Percentiles rank a stretch among this genome's conserved stretches.
phyloP scores from a whole-genome alignment of 177 flowering plant species.

The Tripterygium wilfordii region DNA sequence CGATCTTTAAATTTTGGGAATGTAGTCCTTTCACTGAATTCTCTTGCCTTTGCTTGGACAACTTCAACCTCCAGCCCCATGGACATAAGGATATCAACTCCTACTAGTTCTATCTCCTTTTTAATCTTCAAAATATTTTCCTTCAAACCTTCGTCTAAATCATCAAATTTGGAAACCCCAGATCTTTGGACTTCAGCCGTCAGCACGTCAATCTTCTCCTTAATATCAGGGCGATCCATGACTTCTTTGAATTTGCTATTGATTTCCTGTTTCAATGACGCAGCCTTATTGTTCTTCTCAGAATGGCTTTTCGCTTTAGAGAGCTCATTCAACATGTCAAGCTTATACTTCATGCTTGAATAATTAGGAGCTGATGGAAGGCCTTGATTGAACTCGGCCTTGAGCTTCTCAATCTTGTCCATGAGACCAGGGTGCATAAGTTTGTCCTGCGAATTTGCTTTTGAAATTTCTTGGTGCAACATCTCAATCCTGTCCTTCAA shows the following conservation, averaged over 20 bases:
- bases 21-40: slow-evolving; percentile 13
- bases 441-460: slow-evolving; percentile 37
- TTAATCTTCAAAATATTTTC: slow-evolving; percentile 39
- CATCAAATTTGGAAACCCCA: slow-evolving; percentile 30
- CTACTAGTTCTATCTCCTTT: slow-evolving; percentile 48
- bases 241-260: slow-evolving; percentile 45
- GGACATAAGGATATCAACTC: slow-evolving; percentile 36
- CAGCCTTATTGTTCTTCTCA: slow-evolving; percentile 29
- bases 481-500: slow-evolving; percentile 39
- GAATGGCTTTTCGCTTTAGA: slow-evolving; percentile 38
- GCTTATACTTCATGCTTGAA: slow-evolving; percentile 48
- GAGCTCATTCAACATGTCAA: slow-evolving; percentile 62
- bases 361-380: slow-evolving; percentile 62
- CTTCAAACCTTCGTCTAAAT: slow-evolving; percentile 39
- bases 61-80: slow-evolving; percentile 38
- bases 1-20: slow-evolving; percentile 22
- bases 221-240: slow-evolving; percentile 36
- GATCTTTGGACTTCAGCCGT: slow-evolving; percentile 38
- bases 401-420: slow-evolving; percentile 48
- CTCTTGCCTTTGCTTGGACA: slow-evolving; percentile 22
- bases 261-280: slow-evolving; percentile 38
- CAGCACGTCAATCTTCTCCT: slow-evolving; percentile 44
- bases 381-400: slow-evolving; percentile 41
- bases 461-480: slow-evolving; percentile 44
- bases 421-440: slow-evolving; percentile 21